Evolutionary conservation across 2,329 filamentous ascomycete species (phyloP), one percentile per base, ranked within the genome.

Genomic region (Metarhizium brunneum): DNA sequence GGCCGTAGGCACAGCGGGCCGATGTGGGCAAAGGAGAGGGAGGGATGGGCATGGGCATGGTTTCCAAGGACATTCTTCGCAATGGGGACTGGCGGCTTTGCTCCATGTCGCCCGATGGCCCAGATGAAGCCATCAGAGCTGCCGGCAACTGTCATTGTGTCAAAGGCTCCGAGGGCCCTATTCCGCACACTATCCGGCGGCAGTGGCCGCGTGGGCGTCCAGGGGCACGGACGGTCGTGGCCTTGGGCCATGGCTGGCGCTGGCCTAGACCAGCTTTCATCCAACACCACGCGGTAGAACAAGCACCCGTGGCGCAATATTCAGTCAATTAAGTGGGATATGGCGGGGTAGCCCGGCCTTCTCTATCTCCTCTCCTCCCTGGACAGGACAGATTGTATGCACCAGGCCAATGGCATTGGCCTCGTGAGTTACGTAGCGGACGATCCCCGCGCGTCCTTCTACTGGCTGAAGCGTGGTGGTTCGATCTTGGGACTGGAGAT

Each of bases 1-100:
- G 54, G 47, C 45, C 30, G 47, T 51, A 32, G 54, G 25, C 49
- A 29, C 32, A n/a, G 54, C 54, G 50, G 50, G 54, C 54, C 54
- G 50, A 51, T 32, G 48, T 47, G 54, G 50, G 20, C 11, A 47
- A 54, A 11, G 42, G 25, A 25, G 20, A 14, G 43, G 10, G 20
- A 14, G 43, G 10, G n/a, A n/a, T 47, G 11, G 11, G 40, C 20
- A 25, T 25, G 6, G n/a, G 4, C 18, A 6, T 45, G 42, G 42
- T 11, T 16, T 18, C n/a, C 16, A 16, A 10, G 6, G 5, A n/a
- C 40, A 10, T 43, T 43, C 40, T 16, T 16, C 42, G 6, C 42
- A 16, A 20, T 2, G 42, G 42, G n/a, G 7, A 8, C 42, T 20
- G 42, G 11, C 42, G 42, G 16, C 42, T 45, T 20, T 11, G 8